Evolutionary conservation across 2,329 filamentous ascomycete species (phyloP), one percentile per base, ranked within the genome.

Genomic region (Paracorniculantispora psalliotae): DNA sequence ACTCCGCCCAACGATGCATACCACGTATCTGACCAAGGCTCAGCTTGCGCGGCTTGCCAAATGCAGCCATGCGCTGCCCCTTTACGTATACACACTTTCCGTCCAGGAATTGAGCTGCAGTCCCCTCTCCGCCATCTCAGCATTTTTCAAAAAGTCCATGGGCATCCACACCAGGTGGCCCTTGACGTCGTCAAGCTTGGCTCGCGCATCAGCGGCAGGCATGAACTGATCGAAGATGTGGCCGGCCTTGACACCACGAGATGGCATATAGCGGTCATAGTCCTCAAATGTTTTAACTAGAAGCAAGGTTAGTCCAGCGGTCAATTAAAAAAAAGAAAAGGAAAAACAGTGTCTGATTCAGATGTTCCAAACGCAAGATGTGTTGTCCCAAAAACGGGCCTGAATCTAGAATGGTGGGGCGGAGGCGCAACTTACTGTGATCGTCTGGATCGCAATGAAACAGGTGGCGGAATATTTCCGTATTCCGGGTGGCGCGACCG

Each of bases 81-180:
- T 15, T 30, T 66, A 91, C 6, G 89, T 90, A 71, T 91, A 94
- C 62, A 96, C 84, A 81, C 90, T 91, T 79, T 97, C 91, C 0
- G 93, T 97, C 68, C 85, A 88, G 48, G 83, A 76, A 71, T 97
- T 97, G 43, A 97, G 85, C 73, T 92, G 87, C 72, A 97, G 68
- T 0, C 93, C 92, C 67, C 83, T 84, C 76, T 97, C 92, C 0
- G 92, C 92, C 92, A 97, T 96, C 66, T 90, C 82, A 0, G 87
- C 91, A 63, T 96, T 86, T 67, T 83, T 81, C 69, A 97, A 73
- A 70, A 96, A 97, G 48, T 92, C 84, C 67, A 97, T 72, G n/a
- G 92, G 92, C 87, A 96, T 93, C 90, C 91, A 96, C 7, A 97
- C 93, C 43, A 97, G 73, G 76, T 97, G 93, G 0, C 93, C 93